Evolutionary conservation across 805 yeast species (phyloP).

Genomic region (Ogataea paraovalis): DNA sequence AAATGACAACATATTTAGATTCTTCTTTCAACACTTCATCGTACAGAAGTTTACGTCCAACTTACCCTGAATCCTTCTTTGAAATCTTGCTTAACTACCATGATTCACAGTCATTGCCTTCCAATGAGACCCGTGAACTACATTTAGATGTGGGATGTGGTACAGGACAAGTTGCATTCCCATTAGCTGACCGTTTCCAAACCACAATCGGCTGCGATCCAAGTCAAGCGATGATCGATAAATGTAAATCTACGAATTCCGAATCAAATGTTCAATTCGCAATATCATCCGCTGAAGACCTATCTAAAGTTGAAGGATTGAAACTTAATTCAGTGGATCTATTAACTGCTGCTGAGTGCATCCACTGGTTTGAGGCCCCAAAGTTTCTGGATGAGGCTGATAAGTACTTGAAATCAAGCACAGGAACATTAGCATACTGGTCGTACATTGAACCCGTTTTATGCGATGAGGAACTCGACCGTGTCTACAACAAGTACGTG

Average conservation of each 20-base stretch:
- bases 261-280: slow-evolving; percentile 16
- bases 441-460: slow-evolving; percentile 65
- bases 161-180: slow-evolving; percentile 67
- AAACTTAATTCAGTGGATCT: slow-evolving; percentile 44
- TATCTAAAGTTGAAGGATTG: slow-evolving; percentile 17
- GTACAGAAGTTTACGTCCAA: slow-evolving; percentile 58
- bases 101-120: slow-evolving; percentile 12
- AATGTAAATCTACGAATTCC: slow-evolving; percentile 31
- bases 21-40: slow-evolving; percentile 42
- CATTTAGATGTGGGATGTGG: slow-evolving; percentile 74
- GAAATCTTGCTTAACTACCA: slow-evolving; percentile 35
- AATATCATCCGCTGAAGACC: slow-evolving; percentile 26
- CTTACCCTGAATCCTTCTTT: slow-evolving; percentile 52
- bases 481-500: slow-evolving; percentile 45
- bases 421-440: slow-evolving; percentile 73
- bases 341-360: slow-evolving; percentile 72
- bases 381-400: slow-evolving; percentile 35
- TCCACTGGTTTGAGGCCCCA: slow-evolving; percentile 68
- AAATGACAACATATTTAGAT: slow-evolving; percentile 60
- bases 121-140: too few species aligned
- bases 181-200: slow-evolving; percentile 42
- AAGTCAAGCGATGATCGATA: slow-evolving; percentile 51
- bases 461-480: slow-evolving; percentile 48
- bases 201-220: slow-evolving; percentile 60
- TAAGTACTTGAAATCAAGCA: slow-evolving; percentile 42